These are phyloP conservation scores for Rhizophagus prolifer DNA, from an alignment of 192 early-diverging fungal genomes.

Conservation along the genomic window DNA sequence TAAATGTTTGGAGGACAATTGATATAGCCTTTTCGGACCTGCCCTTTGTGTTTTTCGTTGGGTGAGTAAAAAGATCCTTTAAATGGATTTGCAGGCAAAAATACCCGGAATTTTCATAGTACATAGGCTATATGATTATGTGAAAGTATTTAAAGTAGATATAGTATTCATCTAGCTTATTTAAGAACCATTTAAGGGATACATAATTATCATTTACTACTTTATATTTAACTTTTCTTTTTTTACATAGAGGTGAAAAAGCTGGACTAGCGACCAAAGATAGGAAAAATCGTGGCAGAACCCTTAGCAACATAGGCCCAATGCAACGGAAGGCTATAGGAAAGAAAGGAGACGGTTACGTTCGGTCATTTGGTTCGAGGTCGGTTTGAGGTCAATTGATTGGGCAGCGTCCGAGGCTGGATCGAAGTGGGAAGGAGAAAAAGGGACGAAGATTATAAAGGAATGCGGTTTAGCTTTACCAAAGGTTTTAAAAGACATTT, in stretches of 20 bases:
- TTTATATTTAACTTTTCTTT: no score
- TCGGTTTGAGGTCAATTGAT: no score
- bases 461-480: no score
- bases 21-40: conserved; percentile 18
- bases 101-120: no score
- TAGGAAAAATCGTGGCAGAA: conserved; percentile 20
- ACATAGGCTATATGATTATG: no score
- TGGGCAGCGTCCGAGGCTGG: conserved; percentile 22
- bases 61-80: conserved; percentile 6
- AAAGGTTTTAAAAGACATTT: no score
- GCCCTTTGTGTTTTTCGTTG: not conserved
- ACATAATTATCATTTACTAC: no score
- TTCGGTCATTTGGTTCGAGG: not conserved
- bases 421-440: conserved; percentile 1
- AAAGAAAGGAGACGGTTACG: not conserved
- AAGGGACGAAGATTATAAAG: no score
- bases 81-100: no score
- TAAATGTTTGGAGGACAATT: conserved; percentile 20
- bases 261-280: conserved; percentile 20
- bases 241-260: conserved; percentile 10
- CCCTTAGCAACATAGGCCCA: conserved; percentile 4
- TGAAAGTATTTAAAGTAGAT: no score
- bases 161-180: no score
- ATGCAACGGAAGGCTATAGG: conserved; percentile 6
- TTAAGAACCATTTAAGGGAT: no score